phyloP scores from a whole-genome alignment of 805 yeast species.

The Schizosaccharomyces cryophilus region DNA sequence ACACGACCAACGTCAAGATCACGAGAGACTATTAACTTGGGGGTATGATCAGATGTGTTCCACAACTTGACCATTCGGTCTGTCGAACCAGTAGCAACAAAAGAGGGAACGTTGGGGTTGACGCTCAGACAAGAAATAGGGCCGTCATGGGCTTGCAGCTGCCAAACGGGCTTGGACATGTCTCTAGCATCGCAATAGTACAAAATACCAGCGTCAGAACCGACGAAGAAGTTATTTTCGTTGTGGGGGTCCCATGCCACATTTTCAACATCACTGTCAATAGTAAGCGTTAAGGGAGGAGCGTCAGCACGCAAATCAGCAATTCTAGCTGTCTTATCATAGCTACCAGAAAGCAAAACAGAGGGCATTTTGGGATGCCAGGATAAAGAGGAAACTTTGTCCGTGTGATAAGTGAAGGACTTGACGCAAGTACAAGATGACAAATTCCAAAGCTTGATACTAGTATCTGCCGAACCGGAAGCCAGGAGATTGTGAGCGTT shows the following conservation, averaged over 20 bases:
- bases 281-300: slow-evolving; percentile 28
- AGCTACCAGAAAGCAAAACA: slow-evolving; percentile 70
- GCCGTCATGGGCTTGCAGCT: slow-evolving; percentile 87
- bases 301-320: slow-evolving; percentile 62
- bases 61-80: slow-evolving; percentile 71
- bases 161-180: slow-evolving; percentile 53
- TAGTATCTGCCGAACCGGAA: slow-evolving; percentile 84
- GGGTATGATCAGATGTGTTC: slow-evolving; percentile 43
- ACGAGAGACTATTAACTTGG: slow-evolving; percentile 72
- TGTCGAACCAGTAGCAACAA: slow-evolving; percentile 68
- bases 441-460: slow-evolving; percentile 90
- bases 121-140: slow-evolving; percentile 49
- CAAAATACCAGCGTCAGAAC: slow-evolving; percentile 76
- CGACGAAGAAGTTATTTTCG: slow-evolving; percentile 39
- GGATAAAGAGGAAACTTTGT: slow-evolving; percentile 62
- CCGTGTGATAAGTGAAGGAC: slow-evolving; percentile 50
- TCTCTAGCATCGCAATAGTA: slow-evolving; percentile 70
- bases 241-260: slow-evolving; percentile 39
- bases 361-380: slow-evolving; percentile 42
- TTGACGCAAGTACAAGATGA: slow-evolving; percentile 49
- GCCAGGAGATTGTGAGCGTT: slow-evolving; percentile 66
- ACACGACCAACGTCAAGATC: slow-evolving; percentile 91
- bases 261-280: slow-evolving; percentile 64
- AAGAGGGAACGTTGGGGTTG: slow-evolving; percentile 40
- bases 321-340: slow-evolving; percentile 52